Conservation (phyloP, 345 rosid species). For the Gossypium rotundifolium region DNA sequence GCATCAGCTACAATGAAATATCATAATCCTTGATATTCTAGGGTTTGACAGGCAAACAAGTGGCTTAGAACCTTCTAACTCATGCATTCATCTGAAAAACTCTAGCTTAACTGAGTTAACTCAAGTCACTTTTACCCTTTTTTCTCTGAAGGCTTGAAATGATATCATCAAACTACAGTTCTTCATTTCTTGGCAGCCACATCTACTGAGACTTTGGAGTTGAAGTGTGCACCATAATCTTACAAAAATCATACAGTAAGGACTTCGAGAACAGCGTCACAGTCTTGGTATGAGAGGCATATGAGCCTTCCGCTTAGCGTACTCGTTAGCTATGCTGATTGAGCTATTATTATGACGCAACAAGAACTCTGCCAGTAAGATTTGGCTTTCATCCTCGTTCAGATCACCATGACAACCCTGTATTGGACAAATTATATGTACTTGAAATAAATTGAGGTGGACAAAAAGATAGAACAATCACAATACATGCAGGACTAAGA, state of each 20-base stretch:
- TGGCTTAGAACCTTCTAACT: not conserved
- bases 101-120: not conserved
- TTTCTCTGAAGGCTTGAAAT: not conserved
- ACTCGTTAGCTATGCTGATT: conserved; percentile 56
- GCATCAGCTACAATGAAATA: not conserved
- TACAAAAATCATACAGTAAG: not conserved
- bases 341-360: conserved; percentile 78
- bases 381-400: conserved; percentile 55
- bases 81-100: not conserved
- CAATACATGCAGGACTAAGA: not conserved
- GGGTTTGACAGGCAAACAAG: too few species aligned
- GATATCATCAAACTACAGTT: not conserved
- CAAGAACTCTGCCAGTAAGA: conserved; percentile 77
- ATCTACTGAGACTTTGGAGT: not conserved
- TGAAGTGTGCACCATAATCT: not conserved
- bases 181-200: not conserved
- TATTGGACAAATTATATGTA: not conserved
- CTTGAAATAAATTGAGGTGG: not conserved
- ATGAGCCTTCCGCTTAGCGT: conserved; percentile 48
- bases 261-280: conserved; percentile 14
- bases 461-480: not conserved
- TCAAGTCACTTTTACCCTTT: not conserved
- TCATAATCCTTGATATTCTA: not conserved
- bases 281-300: conserved; percentile 20
- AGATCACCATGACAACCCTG: conserved; percentile 91